Base-by-base conservation (phyloP, 2,329 filamentous ascomycete genomes). In the Myrmaecium sp. region DNA sequence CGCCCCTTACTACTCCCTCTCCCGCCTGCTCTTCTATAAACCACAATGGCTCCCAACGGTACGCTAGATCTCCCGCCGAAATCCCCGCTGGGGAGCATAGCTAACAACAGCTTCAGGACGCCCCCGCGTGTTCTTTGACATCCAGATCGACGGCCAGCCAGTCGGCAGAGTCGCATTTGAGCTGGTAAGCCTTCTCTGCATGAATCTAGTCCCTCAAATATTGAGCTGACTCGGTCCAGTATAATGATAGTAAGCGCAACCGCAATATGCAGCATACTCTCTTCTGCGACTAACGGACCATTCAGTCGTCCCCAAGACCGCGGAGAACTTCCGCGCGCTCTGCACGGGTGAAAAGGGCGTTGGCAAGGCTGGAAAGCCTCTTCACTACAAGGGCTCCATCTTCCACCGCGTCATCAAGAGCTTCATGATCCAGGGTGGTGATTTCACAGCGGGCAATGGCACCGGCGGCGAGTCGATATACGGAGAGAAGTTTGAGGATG, bases 401-500 rank as follows among this genome's bases (percentile, higher is more conserved):
- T 95, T 98, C 65, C 86, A 98, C 63, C 79, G 86, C 27, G 79
- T 98, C 37, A 98, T 98, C 62, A 94, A 94, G 65, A 70, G 80
- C 44, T 98, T 98, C 58, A 95, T 98, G 86, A 89, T 94, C 46
- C 79, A 94, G 60, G 84, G 89, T 47, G 86, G 89, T 55, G 89
- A 95, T 55, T 98, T 98, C 54, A 98, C 86, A 25, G 74, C 71
- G 29, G 82, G 82, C 50, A 86, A 95, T 50, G 89, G 86, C 38
- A 95, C 86, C 14, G 86, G 86, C 37, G 86, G 86, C 46, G 89
- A 95, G 61, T 89, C 79, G 36, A 95, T 98, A 54, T 98, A 95
- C 49, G 86, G 86, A 46, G 78, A 78, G 52, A 95, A 94, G 60
- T 98, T 98, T 44, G 79, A 81, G 43, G 86, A 98, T 44, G 86